These are phyloP conservation scores for Aspergillus candidus DNA, from an alignment of 2,329 filamentous ascomycete genomes.

Conservation along the genomic window DNA sequence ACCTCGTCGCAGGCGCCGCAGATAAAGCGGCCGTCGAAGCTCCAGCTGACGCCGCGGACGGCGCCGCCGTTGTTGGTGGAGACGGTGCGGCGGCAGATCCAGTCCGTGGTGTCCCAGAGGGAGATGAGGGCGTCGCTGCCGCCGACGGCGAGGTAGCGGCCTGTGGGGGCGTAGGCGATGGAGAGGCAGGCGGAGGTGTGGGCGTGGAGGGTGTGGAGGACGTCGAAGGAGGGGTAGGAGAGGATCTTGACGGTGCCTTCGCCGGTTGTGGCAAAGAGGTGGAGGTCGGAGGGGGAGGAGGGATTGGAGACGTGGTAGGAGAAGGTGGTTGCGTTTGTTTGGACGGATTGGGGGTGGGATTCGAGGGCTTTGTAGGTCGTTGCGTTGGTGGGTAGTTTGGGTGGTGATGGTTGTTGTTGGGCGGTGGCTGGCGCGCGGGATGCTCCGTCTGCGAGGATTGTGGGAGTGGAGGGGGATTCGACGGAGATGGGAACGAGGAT, in stretches of 20 bases:
- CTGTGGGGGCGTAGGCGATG: conserved; percentile 41
- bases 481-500: conserved; percentile 43
- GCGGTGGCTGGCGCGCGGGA: background rate
- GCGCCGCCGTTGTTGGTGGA: conserved; percentile 41
- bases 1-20: conserved; percentile 45
- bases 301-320: conserved; percentile 36
- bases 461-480: conserved; percentile 34
- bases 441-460: conserved; percentile 17
- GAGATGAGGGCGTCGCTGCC: conserved; percentile 46
- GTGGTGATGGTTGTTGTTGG: conserved; percentile 3
- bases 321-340: conserved; percentile 46
- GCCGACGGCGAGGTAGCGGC: conserved; percentile 45
- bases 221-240: conserved; percentile 41
- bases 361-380: conserved; percentile 35
- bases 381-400: conserved; percentile 14
- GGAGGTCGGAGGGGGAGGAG: conserved; percentile 28
- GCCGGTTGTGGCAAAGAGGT: conserved; percentile 45
- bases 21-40: conserved; percentile 46
- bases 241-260: conserved; percentile 46
- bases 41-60: conserved; percentile 45
- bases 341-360: conserved; percentile 40
- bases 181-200: conserved; percentile 46
- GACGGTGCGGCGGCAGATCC: conserved; percentile 45
- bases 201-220: conserved; percentile 42
- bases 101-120: conserved; percentile 48